Evolutionary conservation across 306 rosid species (phyloP).

Genomic region (Hippophae rhamnoides): DNA sequence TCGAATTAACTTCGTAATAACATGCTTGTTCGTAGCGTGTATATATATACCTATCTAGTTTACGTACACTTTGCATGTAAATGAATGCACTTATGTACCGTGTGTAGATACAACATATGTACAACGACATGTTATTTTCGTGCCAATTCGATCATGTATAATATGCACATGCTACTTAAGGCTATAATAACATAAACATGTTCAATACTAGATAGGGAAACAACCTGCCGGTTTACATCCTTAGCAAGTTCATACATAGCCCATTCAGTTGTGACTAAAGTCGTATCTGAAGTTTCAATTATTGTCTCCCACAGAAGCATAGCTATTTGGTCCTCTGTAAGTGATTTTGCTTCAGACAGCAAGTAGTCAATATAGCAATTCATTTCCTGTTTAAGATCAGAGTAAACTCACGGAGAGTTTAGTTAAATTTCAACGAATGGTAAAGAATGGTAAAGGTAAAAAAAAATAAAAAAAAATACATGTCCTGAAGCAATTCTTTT

Average conservation of each 20-base stretch:
- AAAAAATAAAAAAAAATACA: constrained; percentile 23
- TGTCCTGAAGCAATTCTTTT: constrained; percentile 63
- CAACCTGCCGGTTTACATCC: constrained; percentile 56
- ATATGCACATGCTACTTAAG: too few species aligned
- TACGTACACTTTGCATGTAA: too few species aligned
- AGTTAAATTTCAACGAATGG: not conserved
- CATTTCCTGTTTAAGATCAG: constrained; percentile 31
- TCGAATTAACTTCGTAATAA: too few species aligned
- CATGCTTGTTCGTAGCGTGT: too few species aligned
- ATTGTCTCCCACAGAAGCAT: constrained; percentile 82
- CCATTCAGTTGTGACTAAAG: constrained; percentile 77
- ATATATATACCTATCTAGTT: too few species aligned
- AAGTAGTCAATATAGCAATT: constrained; percentile 58
- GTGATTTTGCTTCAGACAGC: constrained; percentile 51
- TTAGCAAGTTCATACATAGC: constrained; percentile 81
- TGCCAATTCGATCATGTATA: too few species aligned
- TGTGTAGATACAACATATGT: too few species aligned
- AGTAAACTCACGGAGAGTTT: not conserved
- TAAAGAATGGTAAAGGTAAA: not conserved
- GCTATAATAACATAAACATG: too few species aligned
- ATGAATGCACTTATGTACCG: too few species aligned
- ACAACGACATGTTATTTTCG: too few species aligned
- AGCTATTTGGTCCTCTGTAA: constrained; percentile 42
- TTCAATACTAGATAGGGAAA: too few species aligned
- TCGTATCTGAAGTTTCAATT: constrained; percentile 77